Percentiles rank a stretch among this genome's conserved stretches.
phyloP scores from a whole-genome alignment of 805 yeast genomes.

The Pichia thaimueangensis region DNA sequence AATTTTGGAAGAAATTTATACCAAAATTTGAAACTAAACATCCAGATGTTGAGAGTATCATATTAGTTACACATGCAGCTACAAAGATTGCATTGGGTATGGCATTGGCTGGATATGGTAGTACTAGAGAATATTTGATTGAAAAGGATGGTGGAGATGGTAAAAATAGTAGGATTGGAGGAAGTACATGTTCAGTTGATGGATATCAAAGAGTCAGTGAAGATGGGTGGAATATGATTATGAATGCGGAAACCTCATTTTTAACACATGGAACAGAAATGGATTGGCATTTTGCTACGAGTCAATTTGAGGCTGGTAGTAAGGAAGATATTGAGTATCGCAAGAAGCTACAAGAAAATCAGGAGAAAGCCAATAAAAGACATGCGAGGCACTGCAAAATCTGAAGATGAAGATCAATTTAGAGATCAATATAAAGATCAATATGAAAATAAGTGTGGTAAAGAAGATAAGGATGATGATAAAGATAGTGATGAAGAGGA shows the following conservation, averaged over 20 bases:
- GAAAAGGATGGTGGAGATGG: slow-evolving; percentile 36
- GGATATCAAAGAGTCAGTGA: slow-evolving; percentile 33
- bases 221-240: slow-evolving; percentile 50
- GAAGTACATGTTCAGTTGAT: slow-evolving; percentile 85
- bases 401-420: no score
- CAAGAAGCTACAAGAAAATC: slow-evolving; percentile 20
- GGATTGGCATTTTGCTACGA: slow-evolving; percentile 78
- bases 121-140: slow-evolving; percentile 47
- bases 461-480: slow-evolving; percentile 2
- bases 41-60: slow-evolving; percentile 56
- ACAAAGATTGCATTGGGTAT: slow-evolving; percentile 83
- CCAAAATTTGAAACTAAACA: slow-evolving; percentile 47
- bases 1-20: slow-evolving; percentile 51
- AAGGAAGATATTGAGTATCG: slow-evolving; percentile 73
- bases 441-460: neutral
- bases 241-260: slow-evolving; percentile 72
- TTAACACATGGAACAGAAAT: slow-evolving; percentile 79
- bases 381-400: slow-evolving; percentile 24
- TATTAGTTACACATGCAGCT: slow-evolving; percentile 92
- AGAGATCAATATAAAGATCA: no score
- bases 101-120: slow-evolving; percentile 50
- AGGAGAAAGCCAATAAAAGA: slow-evolving; percentile 13
- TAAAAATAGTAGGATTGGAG: slow-evolving; percentile 39
- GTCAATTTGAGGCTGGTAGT: slow-evolving; percentile 77
- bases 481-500: slow-evolving; percentile 34